Base-by-base conservation (phyloP, 768 basidiomycete genomes). In the Tricholoma sp. region DNA sequence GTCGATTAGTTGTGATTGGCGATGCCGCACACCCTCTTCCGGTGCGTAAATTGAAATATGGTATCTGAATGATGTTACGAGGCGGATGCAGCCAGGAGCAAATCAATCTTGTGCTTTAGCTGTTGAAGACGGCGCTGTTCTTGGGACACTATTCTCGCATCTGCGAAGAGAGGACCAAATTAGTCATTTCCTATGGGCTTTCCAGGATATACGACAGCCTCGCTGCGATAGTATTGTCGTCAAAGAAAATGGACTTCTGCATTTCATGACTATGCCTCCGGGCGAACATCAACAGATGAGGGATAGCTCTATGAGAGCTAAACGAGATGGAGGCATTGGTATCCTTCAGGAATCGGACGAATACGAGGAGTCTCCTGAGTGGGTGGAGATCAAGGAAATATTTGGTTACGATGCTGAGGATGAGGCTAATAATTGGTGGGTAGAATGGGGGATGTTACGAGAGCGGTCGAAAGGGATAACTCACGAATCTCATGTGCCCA, bases 371-470 rank as follows among this genome's bases (percentile, higher is more conserved):
- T 44, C 58, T 5, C 59, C 50, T 5, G 70, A 80, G 57, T 84
- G 82, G 77, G 70, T 73, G 13, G 74, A 76, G 52, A 70, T 81
- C 44, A 76, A 74, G 54, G 72, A 73, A 18, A 59, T 80, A 24
- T 84, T 81, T 59, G 73, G 74, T 11, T 83, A 84, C 61, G 78
- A 82, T 55, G 78, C 80, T 18, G 78, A 80, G 61, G 81, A 84
- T 31, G 79, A 80, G 28, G 83, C 81, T 7, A 81, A 83, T 54
- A 76, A 83, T 55, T 84, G 82, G 82, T 84, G 82, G 81, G 66
- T 78, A 32, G 70, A 76, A 54, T 82, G 79, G 77, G 81, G 81
- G 8, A 57, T 79, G 24, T 67, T 80, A 53, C 67, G 72, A 45
- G 71, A 80, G 62, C 61, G 72, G 28, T 72, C 74, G 6, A 62